Evolutionary conservation across 306 rosid genomes (phyloP), one percentile per base, ranked within the genome.

Genomic region (Urtica urens): DNA sequence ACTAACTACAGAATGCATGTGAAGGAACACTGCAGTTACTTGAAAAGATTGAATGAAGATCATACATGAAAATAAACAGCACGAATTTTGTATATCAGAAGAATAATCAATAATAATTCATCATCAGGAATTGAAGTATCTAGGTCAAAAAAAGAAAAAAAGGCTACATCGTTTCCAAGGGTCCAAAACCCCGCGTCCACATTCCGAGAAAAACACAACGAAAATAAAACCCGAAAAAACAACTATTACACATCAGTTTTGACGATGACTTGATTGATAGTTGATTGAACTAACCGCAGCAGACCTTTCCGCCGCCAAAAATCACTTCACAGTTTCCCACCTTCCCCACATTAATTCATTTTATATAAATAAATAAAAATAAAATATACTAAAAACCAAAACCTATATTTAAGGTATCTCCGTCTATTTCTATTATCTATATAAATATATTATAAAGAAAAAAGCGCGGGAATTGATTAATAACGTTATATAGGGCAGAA

Each of bases 261-360:
- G 40, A 61, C 25, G 39, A 30, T 35, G 65, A 47, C 40, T 47
- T 55, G 74, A 71, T 68, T 10, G 10, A 4, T 4, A 28, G 18
- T 21, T 60, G 68, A 71, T 67, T 13, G 64, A 59, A 63, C 67
- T 23, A 29, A 26, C 51, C 64, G 23, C 37, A 15, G 35, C 49
- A 45, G 20, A 41, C 23, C 23, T 55, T 67, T 7, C 69, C 52
- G 83, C 87, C 78, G 83, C 87, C 78, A 76, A 45, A 69, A 59
- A 26, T 9, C 58, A 20, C 55, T 45, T n/a, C 59, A 71, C 51
- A 54, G 15, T 9, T 16, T 9, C 11, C 11, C 3, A 35, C n/a
- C 10, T 10, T 4, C 40, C n/a, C 40, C n/a, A 16, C 11, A 31
- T 31, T 31, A 31, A 7, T 13, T 13, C 37, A 31, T 13, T 31